phyloP scores from a whole-genome alignment of 768 basidiomycete genomes.

The Leccinellum albellum region DNA sequence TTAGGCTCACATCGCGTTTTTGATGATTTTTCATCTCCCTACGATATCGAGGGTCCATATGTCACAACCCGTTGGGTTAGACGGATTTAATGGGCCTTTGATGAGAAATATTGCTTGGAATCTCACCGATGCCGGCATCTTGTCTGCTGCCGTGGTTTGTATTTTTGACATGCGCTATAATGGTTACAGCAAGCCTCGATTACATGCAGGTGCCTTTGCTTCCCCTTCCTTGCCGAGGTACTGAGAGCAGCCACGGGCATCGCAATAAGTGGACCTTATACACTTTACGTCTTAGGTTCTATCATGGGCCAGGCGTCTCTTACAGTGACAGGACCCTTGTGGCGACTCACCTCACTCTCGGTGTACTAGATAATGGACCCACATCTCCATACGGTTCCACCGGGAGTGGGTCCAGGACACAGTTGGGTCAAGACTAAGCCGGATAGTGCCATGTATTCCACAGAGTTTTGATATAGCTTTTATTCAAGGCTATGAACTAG shows the following conservation, averaged over 20 bases:
- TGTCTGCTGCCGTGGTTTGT: conserved; percentile 1
- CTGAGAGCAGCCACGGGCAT: background rate
- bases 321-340: background rate
- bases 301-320: background rate
- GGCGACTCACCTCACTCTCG: background rate
- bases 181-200: background rate
- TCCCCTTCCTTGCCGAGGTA: background rate
- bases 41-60: background rate
- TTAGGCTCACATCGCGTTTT: background rate
- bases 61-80: background rate
- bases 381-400: background rate
- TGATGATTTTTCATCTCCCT: background rate
- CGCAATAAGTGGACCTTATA: background rate
- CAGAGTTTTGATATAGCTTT: background rate
- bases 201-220: background rate
- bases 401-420: background rate
- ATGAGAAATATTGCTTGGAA: background rate
- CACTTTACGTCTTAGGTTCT: background rate
- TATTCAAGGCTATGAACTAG: background rate
- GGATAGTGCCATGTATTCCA: background rate
- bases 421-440: background rate
- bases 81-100: background rate
- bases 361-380: background rate
- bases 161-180: background rate
- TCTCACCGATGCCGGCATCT: conserved; percentile 11